Evolutionary conservation across 228 moss, liverwort and hornwort species (phyloP).

Genomic region (Sphagnum fallax): DNA sequence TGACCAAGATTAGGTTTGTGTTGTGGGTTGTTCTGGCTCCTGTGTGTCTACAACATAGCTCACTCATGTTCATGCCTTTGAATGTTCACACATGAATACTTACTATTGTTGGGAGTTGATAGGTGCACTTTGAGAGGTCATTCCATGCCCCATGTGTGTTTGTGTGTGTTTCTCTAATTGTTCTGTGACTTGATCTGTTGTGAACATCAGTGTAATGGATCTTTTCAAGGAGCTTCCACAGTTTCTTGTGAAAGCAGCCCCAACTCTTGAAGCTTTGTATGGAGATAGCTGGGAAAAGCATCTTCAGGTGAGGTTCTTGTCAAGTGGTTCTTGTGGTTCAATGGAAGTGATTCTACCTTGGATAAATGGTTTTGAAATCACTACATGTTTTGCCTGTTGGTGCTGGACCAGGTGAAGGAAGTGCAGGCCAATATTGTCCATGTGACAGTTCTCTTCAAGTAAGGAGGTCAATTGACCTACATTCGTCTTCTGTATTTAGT

Average conservation of each 20-base stretch:
- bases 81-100: too few relatives aligned
- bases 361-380: too few relatives aligned
- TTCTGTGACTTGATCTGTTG: too few relatives aligned
- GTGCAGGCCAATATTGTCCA: slow-evolving; percentile 91
- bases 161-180: too few relatives aligned
- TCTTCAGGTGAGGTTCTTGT: slow-evolving; percentile 49
- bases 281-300: slow-evolving; percentile 89
- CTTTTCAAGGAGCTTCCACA: slow-evolving; percentile 97
- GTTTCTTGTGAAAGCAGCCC: slow-evolving; percentile 72
- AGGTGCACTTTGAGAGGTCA: too few relatives aligned
- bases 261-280: slow-evolving; percentile 55
- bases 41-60: too few relatives aligned
- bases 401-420: slow-evolving; percentile 71
- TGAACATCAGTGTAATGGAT: slow-evolving; percentile 58
- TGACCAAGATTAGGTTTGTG: slow-evolving; percentile 65
- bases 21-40: not conserved
- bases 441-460: slow-evolving; percentile 90
- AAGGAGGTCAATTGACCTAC: slow-evolving; percentile 10
- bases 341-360: too few relatives aligned
- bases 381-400: slow-evolving; percentile 5
- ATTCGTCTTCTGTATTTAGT: too few relatives aligned
- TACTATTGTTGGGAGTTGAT: too few relatives aligned
- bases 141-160: too few relatives aligned
- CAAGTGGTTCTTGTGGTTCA: too few relatives aligned
- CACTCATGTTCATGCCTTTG: too few relatives aligned